A percentile compares a stretch with the other conserved stretches of the same genome.
These are phyloP conservation scores for Quercus dentata DNA, from an alignment of 306 rosid species.

Conservation along the genomic window DNA sequence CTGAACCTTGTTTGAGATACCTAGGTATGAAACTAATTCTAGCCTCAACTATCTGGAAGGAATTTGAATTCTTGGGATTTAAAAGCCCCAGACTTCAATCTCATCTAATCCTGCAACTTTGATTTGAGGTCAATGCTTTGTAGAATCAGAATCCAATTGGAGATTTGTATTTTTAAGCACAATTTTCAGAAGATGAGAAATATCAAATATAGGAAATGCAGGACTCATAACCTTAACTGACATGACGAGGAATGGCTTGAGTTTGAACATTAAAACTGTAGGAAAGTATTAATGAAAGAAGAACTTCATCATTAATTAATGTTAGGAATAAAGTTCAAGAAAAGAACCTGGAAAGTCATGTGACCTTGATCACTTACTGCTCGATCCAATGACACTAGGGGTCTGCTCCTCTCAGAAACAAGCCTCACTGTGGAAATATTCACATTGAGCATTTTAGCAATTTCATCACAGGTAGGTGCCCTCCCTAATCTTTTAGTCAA, in stretches of 20 bases:
- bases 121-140: not conserved
- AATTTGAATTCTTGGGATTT: too few species aligned
- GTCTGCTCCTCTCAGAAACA: slow-evolving; percentile 43
- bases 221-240: not conserved
- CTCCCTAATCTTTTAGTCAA: slow-evolving; percentile 43
- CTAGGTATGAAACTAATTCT: too few species aligned
- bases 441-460: slow-evolving; percentile 39
- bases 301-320: not conserved
- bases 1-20: too few species aligned
- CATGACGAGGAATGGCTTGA: not conserved
- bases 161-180: not conserved
- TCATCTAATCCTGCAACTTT: not conserved
- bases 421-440: slow-evolving; percentile 47
- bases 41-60: too few species aligned
- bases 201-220: not conserved
- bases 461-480: slow-evolving; percentile 53
- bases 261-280: not conserved
- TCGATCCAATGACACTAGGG: slow-evolving; percentile 59
- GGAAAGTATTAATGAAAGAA: not conserved
- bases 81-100: too few species aligned
- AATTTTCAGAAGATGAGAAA: not conserved
- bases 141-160: too few species aligned
- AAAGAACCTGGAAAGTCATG: slow-evolving; percentile 56
- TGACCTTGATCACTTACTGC: slow-evolving; percentile 36
- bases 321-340: slow-evolving; percentile 1